A percentile compares a stretch with the other conserved stretches of the same genome.
Evolutionary conservation across 2,329 filamentous ascomycete genomes (phyloP).

Genomic region (Ophiocordyceps unilateralis): DNA sequence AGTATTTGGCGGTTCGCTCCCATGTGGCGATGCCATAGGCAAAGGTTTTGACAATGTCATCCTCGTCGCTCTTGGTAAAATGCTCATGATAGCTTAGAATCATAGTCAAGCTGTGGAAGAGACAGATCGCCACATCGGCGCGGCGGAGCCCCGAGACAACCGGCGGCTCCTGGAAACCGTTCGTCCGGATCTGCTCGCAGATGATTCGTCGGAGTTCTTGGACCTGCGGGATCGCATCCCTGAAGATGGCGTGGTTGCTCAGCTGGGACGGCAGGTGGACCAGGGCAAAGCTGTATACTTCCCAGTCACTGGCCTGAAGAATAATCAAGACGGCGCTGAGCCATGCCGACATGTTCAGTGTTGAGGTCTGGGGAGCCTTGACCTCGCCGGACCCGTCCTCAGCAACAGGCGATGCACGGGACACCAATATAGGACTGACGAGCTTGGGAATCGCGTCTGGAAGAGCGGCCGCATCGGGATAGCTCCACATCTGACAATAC

Average conservation of each 20-base stretch:
- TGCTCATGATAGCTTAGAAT: slow-evolving; percentile 79
- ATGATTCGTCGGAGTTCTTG: slow-evolving; percentile 57
- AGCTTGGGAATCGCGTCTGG: slow-evolving; percentile 27
- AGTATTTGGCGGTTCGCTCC: slow-evolving; percentile 77
- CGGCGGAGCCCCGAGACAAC: slow-evolving; percentile 63
- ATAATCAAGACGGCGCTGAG: slow-evolving; percentile 60
- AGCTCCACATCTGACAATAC: slow-evolving; percentile 39
- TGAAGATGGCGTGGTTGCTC: slow-evolving; percentile 76
- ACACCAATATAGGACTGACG: slow-evolving; percentile 35
- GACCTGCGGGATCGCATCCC: slow-evolving; percentile 54
- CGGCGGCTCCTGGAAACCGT: slow-evolving; percentile 68
- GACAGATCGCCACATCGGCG: slow-evolving; percentile 72
- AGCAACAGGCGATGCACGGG: slow-evolving; percentile 8
- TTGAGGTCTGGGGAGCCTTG: slow-evolving; percentile 14
- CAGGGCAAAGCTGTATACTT: slow-evolving; percentile 79
- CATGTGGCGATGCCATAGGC: slow-evolving; percentile 68
- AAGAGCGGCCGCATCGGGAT: slow-evolving; percentile 37
- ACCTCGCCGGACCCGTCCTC: slow-evolving; percentile 6
- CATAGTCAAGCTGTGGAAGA: slow-evolving; percentile 76
- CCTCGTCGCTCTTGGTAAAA: slow-evolving; percentile 70
- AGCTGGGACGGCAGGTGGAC: slow-evolving; percentile 77
- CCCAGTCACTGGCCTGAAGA: slow-evolving; percentile 69
- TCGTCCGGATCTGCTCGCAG: slow-evolving; percentile 67
- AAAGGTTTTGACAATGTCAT: slow-evolving; percentile 77
- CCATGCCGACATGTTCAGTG: slow-evolving; percentile 49